Percentiles rank a stretch among this genome's conserved stretches.
phyloP scores from a whole-genome alignment of 1,284 basidiomycete species.

The Marasmius sp. region DNA sequence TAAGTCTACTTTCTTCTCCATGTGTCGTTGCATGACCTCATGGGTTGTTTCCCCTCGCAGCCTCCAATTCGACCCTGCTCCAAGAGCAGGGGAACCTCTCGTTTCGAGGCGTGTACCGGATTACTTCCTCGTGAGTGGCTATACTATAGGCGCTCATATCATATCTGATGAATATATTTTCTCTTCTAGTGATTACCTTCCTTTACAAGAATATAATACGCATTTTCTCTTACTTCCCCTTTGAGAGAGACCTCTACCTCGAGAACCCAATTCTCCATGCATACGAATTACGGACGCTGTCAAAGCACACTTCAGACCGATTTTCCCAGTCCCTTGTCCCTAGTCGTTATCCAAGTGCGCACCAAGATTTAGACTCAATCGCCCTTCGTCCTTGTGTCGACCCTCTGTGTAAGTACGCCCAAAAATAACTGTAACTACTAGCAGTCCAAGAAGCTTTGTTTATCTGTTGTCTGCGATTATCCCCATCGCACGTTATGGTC shows the following conservation, averaged over 20 bases:
- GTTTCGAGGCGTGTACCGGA: constrained; percentile 98
- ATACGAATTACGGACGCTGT: not conserved
- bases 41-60: constrained; percentile 38
- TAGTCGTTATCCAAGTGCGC: not conserved
- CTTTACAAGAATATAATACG: not conserved
- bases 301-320: not conserved
- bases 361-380: not conserved
- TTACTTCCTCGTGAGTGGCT: constrained; percentile 81
- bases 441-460: no score
- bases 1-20: constrained; percentile 37
- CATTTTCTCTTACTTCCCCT: not conserved
- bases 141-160: not conserved
- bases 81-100: constrained; percentile 95
- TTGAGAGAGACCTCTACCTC: not conserved
- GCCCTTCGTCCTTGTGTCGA: no score
- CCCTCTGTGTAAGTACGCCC: no score
- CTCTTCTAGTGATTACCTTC: not conserved
- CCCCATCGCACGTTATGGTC: no score
- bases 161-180: not conserved
- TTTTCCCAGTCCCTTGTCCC: not conserved
- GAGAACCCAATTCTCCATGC: not conserved
- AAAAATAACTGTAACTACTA: no score
- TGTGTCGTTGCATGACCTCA: constrained; percentile 9
- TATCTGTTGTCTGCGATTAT: no score
- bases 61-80: constrained; percentile 99